Evolutionary conservation across 2,329 filamentous ascomycete genomes (phyloP), one percentile per base, ranked within the genome.

Genomic region (Penicillium palitans): DNA sequence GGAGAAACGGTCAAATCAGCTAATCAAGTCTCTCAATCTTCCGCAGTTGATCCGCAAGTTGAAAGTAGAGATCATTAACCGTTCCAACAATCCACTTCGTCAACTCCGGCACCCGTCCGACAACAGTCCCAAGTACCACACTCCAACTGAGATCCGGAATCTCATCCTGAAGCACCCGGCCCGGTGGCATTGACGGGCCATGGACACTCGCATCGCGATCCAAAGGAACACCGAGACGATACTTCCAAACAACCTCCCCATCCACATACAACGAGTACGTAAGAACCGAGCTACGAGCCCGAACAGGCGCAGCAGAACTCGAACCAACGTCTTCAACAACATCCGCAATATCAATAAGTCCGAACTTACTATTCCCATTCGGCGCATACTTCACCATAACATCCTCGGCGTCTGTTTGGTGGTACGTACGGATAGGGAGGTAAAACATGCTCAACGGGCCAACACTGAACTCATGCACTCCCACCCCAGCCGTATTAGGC

Each of bases 361-460:
- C 91, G 74, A 96, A 93, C 73, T 98, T 98, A 61, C 88, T 92
- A 69, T 91, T 93, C 1, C 93, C 93, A 58, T 88, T 85, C 2
- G 93, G 90, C 46, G 84, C 84, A 79, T 84, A 96, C 86, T 93
- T 91, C 63, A 98, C 82, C 71, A 88, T 83, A 12, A 96, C 85
- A 75, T 98, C 95, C 66, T 93, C 87, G 1, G 87, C 83, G 65
- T 96, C 91, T 1, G 83, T 85, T 75, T 97, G 91, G 65, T 81
- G 82, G 74, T 98, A 99, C 0, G 91, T 93, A 2, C 88, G 83
- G 25, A 93, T 78, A 0, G 95, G 95, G 5, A 95, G 84, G 66
- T 95, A 96, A 72, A 99, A 99, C 82, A 98, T 96, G 72, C 88
- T 96, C 52, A 99, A 74, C 0, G 95, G 95, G 55, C 90, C 95